phyloP scores from a whole-genome alignment of 768 basidiomycete genomes.

The Tephrocybe sp. region DNA sequence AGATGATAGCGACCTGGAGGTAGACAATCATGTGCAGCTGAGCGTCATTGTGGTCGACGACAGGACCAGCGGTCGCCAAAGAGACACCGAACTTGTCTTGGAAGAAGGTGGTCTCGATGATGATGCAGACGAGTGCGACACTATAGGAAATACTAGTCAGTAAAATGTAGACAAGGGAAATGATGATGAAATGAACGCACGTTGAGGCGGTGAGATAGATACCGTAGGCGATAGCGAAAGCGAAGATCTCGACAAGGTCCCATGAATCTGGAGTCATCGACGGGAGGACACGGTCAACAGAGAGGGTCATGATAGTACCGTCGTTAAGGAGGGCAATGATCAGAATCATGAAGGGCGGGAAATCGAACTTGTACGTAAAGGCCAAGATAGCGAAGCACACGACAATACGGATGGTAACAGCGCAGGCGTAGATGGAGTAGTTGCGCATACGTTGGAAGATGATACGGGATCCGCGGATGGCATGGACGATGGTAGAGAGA shows the following conservation, averaged over 20 bases:
- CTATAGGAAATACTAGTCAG: constrained; percentile 30
- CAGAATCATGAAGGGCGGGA: constrained; percentile 99
- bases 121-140: constrained; percentile 75
- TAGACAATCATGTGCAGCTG: constrained; percentile 88
- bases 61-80: constrained; percentile 38
- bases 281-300: constrained; percentile 93
- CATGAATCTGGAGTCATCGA: constrained; percentile 91
- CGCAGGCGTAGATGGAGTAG: constrained; percentile 96
- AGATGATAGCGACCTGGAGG: constrained; percentile 98
- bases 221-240: constrained; percentile 94
- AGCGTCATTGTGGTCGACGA: constrained; percentile 53
- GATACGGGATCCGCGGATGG: constrained; percentile 96
- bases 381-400: constrained; percentile 95
- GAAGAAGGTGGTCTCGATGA: constrained; percentile 89
- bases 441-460: constrained; percentile 99
- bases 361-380: constrained; percentile 95
- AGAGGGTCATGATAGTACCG: constrained; percentile 98
- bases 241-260: constrained; percentile 96
- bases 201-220: constrained; percentile 91
- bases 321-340: constrained; percentile 97
- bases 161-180: constrained; percentile 8
- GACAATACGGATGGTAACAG: constrained; percentile 98
- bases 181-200: constrained; percentile 41
- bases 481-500: constrained; percentile 98
- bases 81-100: constrained; percentile 77